Evolutionary conservation across 2,329 filamentous ascomycete species (phyloP), one percentile per base, ranked within the genome.

Genomic region (Cadophora luteo-olivacea): DNA sequence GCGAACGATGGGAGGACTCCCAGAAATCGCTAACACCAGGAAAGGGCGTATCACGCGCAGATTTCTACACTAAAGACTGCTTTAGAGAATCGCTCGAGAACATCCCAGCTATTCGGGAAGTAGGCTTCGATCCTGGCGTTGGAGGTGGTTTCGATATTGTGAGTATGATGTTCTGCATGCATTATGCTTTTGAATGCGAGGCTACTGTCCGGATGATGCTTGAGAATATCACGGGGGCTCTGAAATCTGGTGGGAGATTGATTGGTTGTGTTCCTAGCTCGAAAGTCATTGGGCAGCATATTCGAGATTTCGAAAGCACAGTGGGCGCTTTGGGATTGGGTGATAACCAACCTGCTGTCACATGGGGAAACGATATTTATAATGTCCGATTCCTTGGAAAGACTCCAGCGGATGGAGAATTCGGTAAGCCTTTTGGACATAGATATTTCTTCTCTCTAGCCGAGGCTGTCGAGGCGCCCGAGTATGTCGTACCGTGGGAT

Each of bases 1-100:
- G 77, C 5, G 38, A 45, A 45, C 38, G 38, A 14, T 45, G 38
- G 38, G 38, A 45, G 16, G 38, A 12, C 3, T 45, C 8, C 16
- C 38, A 45, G 14, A 11, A 12, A 45, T 9, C 38, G 8, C 14
- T 45, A 14, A 45, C 8, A 45, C 16, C 8, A 3, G 38, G 38
- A 45, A 16, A 45, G 3, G 14, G 7, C 3, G 38, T 45, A 12
- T 11, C 38, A 45, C 38, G 38, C 14, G 14, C 38, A 14, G 38
- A 45, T 6, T 45, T 45, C 38, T 45, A 45, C 38, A 45, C 38
- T 6, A 6, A 45, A 16, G 38, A 45, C 38, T 45, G 38, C 38
- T 45, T 45, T 16, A 12, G 38, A 11, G 11, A 45, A 14, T 12
- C 38, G 14, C 38, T 45, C 38, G 38, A 45, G 38, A 6, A 12